Base-by-base conservation (phyloP, 129 eudicot genomes). In the Chrysanthemum seticuspe region DNA sequence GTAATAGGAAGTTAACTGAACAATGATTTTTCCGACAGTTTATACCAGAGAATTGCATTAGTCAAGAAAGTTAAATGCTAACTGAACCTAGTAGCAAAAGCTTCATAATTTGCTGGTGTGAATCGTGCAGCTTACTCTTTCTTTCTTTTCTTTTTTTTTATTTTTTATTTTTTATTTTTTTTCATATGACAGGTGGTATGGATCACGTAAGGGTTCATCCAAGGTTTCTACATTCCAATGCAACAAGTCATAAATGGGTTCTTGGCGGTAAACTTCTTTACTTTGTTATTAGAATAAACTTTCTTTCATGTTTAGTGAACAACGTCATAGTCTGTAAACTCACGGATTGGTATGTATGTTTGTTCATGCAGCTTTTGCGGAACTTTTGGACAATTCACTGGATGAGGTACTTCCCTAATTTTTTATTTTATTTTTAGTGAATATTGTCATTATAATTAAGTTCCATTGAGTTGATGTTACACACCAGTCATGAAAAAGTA, bases 231-330 rank as follows among this genome's bases (percentile, higher is more conserved):
- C 97, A 94, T 71, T 94, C 99, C 23, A 94, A 94, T 81, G 99
- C 97, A 49, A 94, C 99, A 68, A 94, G 99, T 77, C 99, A 94
- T 85, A 90, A 94, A 80, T 94, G 99, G 99, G 97, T 89, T 61
- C 99, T 94, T 88, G 99, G 99, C 31, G 99, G 99, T 94, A 86
- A 74, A 21, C 47, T 47, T 47, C 48, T 13, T 74, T n/a, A 58
- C 12, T 76, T 71, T 36, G 27, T 79, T n/a, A 40, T 40, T 40
- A 7, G 10, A 7, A 7, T 40, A 40, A 40, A 40, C 47, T 40
- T 8, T 18, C 59, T 34, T 2, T 1, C 62, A 16, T 71, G 51
- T 52, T 10, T 62, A 23, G 21, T 40, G 50, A 57, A 65, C 50
- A 27, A 55, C 25, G 47, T 40, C 52, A 31, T 83, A 13, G 6